phyloP scores from a whole-genome alignment of 257 asterid genomes.

The Solanum tarijense region DNA sequence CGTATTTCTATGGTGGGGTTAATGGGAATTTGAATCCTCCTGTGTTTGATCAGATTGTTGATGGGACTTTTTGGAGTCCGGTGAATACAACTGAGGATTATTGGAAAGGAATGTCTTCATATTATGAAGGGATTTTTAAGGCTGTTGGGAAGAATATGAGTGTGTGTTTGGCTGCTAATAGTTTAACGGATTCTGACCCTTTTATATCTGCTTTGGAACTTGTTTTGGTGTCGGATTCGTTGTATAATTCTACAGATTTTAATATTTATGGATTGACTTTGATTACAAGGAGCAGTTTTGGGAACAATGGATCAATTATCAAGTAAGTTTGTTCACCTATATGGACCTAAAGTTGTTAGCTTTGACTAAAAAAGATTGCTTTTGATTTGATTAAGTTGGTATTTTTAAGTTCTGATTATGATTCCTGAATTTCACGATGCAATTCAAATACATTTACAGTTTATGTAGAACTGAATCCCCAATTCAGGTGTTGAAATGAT shows the following conservation, averaged over 20 bases:
- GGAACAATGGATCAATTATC: slow-evolving; percentile 51
- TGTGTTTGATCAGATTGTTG: slow-evolving; percentile 87
- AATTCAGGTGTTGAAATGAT: background rate
- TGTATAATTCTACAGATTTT: slow-evolving; percentile 87
- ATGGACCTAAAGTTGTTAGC: background rate
- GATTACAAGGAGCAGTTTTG: slow-evolving; percentile 80
- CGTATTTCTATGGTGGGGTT: slow-evolving; percentile 76
- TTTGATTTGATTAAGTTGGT: background rate
- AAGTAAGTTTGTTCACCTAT: slow-evolving; percentile 36
- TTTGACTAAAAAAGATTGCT: background rate
- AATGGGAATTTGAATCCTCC: slow-evolving; percentile 61
- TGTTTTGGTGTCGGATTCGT: slow-evolving; percentile 53
- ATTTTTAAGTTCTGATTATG: background rate
- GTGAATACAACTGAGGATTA: slow-evolving; percentile 85
- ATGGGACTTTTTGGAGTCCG: slow-evolving; percentile 79
- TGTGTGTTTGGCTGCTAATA: slow-evolving; percentile 79
- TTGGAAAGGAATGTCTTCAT: slow-evolving; percentile 20
- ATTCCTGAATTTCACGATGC: background rate
- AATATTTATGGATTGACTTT: slow-evolving; percentile 36
- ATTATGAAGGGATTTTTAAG: slow-evolving; percentile 63
- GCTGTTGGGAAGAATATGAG: slow-evolving; percentile 70
- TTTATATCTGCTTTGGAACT: slow-evolving; percentile 84
- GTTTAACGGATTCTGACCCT: slow-evolving; percentile 84
- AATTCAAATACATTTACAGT: background rate
- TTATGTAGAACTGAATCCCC: background rate